Evolutionary conservation across 208 protist species (phyloP).

Genomic region (Wallacemonas rigidus): DNA sequence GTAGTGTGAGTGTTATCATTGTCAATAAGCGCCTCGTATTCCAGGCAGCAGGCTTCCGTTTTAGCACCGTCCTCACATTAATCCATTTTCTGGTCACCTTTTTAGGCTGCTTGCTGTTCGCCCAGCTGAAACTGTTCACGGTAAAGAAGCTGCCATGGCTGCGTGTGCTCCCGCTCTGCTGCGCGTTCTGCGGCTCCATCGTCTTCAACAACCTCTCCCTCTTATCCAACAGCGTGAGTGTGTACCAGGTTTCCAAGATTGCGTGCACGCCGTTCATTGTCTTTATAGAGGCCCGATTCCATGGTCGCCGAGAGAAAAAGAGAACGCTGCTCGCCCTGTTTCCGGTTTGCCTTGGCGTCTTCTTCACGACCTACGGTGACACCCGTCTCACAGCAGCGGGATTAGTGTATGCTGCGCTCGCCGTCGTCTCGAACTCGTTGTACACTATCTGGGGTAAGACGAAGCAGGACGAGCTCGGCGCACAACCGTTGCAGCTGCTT

Average conservation of each 20-base stretch:
- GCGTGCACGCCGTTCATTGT: constrained; percentile 83
- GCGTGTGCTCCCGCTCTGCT: constrained; percentile 61
- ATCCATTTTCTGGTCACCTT: constrained; percentile 79
- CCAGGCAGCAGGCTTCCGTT: constrained; percentile 55
- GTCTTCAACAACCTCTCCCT: constrained; percentile 91
- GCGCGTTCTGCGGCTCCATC: constrained; percentile 84
- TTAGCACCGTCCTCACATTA: constrained; percentile 67
- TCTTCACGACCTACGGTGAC: constrained; percentile 73
- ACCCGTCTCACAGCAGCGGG: constrained; percentile 61
- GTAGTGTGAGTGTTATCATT: constrained; percentile 76
- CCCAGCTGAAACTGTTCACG: constrained; percentile 36
- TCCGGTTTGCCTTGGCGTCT: constrained; percentile 77
- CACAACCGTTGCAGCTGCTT: constrained; percentile 85
- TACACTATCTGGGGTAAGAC: constrained; percentile 92
- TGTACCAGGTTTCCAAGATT: constrained; percentile 90
- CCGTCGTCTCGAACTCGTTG: constrained; percentile 79
- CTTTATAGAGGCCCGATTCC: constrained; percentile 51
- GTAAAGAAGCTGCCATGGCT: constrained; percentile 39
- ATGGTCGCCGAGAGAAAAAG: constrained; percentile 48
- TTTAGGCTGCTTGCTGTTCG: constrained; percentile 60
- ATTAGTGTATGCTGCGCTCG: constrained; percentile 55
- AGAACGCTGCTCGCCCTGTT: constrained; percentile 61
- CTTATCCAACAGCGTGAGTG: constrained; percentile 73
- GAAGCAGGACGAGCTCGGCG: constrained; percentile 84
- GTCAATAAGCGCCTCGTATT: constrained; percentile 76